Evolutionary conservation across 2,329 filamentous ascomycete species (phyloP).

Genomic region (Arachnopeziza araneosa): DNA sequence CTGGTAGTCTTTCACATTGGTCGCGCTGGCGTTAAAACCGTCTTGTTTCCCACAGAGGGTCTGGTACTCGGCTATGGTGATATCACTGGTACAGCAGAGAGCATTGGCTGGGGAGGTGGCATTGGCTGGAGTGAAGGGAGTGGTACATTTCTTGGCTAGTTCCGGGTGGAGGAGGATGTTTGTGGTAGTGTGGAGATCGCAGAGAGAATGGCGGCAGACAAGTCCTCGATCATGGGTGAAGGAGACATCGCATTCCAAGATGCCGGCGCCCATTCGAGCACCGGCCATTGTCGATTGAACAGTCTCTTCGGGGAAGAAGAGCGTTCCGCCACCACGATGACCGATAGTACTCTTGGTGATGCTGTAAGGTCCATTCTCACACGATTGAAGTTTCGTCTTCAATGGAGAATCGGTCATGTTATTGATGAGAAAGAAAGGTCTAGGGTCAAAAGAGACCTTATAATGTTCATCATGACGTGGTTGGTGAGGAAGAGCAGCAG

Average conservation of each 20-base stretch:
- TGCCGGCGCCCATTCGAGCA: slow-evolving; percentile 18
- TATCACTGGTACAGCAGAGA: slow-evolving; percentile 20
- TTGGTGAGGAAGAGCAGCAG: background rate
- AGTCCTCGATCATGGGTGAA: slow-evolving; percentile 20
- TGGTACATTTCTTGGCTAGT: slow-evolving; percentile 16
- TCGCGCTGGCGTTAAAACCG: slow-evolving; percentile 17
- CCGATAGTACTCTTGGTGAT: slow-evolving; percentile 14
- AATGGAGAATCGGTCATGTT: slow-evolving; percentile 17
- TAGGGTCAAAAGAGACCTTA: background rate
- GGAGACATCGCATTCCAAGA: slow-evolving; percentile 19
- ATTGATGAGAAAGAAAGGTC: slow-evolving; percentile 20
- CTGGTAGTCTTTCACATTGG: slow-evolving; percentile 14
- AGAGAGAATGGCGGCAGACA: slow-evolving; percentile 20
- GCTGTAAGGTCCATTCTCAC: slow-evolving; percentile 11
- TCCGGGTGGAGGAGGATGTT: slow-evolving; percentile 14
- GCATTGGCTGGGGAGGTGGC: slow-evolving; percentile 11
- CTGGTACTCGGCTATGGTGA: slow-evolving; percentile 15
- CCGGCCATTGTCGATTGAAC: slow-evolving; percentile 15
- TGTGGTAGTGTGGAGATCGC: slow-evolving; percentile 20
- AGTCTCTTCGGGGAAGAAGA: slow-evolving; percentile 20
- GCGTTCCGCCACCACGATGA: slow-evolving; percentile 15
- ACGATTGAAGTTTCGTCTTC: slow-evolving; percentile 16
- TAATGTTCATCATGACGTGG: background rate
- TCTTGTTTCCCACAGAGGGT: slow-evolving; percentile 19
- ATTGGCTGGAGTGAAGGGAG: slow-evolving; percentile 14